Conservation (phyloP, 2,329 filamentous ascomycete genomes). For the Tolypocladium amazonense region DNA sequence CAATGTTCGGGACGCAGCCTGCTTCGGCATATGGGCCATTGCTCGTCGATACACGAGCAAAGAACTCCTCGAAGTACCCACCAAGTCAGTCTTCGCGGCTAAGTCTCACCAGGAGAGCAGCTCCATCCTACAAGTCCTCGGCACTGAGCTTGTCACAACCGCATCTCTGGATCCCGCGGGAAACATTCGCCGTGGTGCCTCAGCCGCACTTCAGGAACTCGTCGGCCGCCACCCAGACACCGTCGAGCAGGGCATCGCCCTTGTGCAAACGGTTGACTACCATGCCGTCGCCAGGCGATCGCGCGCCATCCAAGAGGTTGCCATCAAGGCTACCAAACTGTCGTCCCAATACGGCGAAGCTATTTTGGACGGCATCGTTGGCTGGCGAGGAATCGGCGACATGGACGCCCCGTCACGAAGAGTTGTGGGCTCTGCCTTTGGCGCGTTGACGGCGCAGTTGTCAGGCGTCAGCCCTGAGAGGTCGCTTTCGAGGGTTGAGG, state of each 20-base stretch:
- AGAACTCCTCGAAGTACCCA: conserved; percentile 59
- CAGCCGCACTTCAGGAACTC: conserved; percentile 86
- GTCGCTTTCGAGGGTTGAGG: conserved; percentile 16
- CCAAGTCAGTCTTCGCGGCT: conserved; percentile 30
- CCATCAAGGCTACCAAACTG: conserved; percentile 56
- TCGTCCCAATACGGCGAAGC: conserved; percentile 59
- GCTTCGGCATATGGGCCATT: conserved; percentile 91
- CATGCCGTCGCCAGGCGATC: conserved; percentile 83
- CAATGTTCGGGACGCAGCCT: conserved; percentile 89
- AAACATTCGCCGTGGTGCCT: conserved; percentile 86
- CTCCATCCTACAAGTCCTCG: conserved; percentile 64
- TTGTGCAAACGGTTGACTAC: conserved; percentile 89
- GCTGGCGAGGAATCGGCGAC: conserved; percentile 84
- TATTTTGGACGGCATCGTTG: conserved; percentile 59
- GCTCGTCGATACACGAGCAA: conserved; percentile 75
- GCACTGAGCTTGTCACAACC: conserved; percentile 68
- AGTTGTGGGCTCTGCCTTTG: conserved; percentile 60
- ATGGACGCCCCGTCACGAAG: conserved; percentile 64
- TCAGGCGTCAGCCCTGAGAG: conserved; percentile 12
- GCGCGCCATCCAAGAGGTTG: conserved; percentile 70
- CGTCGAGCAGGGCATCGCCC: conserved; percentile 66
- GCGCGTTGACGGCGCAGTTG: conserved; percentile 38
- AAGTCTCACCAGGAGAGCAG: conserved; percentile 21
- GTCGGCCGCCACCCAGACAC: conserved; percentile 87
- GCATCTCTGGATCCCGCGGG: conserved; percentile 83